Percentiles rank a stretch among this genome's conserved stretches.
Conservation (phyloP, 345 rosid genomes). For the Lepidium didymum region DNA sequence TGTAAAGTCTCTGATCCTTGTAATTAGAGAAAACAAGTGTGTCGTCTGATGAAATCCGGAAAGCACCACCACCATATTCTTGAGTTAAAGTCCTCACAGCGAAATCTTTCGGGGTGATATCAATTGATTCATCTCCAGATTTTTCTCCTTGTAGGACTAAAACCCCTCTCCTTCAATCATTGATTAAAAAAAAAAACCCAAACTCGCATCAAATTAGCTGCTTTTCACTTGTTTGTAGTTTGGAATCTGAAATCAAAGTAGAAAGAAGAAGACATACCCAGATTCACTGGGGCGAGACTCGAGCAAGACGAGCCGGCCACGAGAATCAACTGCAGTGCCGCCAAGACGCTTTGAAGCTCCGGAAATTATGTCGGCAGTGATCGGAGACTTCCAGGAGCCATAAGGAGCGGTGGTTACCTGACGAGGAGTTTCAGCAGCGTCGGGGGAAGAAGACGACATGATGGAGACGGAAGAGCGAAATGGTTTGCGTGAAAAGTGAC, state of each 20-base stretch:
- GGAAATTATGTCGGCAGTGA: conserved; percentile 78
- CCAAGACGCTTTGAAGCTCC: conserved; percentile 79
- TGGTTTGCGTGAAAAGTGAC: conserved; percentile 3
- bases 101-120: conserved; percentile 78
- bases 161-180: conserved; percentile 50
- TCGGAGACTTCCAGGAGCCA: conserved; percentile 94
- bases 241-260: not conserved
- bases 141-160: conserved; percentile 52
- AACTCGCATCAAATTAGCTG: not conserved
- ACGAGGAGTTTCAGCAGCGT: not conserved
- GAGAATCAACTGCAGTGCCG: conserved; percentile 62
- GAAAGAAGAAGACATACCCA: conserved; percentile 34
- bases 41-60: conserved; percentile 48
- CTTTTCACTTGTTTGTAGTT: not conserved
- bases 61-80: conserved; percentile 97
- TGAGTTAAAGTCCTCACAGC: conserved; percentile 73
- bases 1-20: conserved; percentile 80
- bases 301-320: conserved; percentile 68
- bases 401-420: conserved; percentile 52
- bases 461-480: conserved; percentile 20
- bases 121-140: conserved; percentile 48
- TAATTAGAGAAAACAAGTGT: conserved; percentile 71
- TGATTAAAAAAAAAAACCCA: not conserved
- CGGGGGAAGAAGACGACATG: conserved; percentile 50
- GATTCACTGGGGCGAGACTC: conserved; percentile 85